Evolutionary conservation across 441 rosid species (phyloP).

Genomic region (Omphalea diandra): DNA sequence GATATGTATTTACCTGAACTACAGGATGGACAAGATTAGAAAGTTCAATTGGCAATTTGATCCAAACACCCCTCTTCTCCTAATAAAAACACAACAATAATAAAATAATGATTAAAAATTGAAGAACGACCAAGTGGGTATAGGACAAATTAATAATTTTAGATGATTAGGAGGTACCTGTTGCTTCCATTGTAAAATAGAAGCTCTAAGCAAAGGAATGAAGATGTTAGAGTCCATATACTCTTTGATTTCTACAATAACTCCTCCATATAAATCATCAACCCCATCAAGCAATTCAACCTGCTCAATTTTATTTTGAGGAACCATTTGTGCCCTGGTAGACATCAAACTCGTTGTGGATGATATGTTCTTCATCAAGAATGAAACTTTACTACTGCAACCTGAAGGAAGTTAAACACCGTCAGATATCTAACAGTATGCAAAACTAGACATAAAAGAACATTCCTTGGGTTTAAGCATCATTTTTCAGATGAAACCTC

Average conservation of each 20-base stretch:
- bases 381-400: background rate
- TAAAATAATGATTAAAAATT: conserved; percentile 1
- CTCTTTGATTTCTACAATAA: conserved; percentile 26
- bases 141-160: background rate
- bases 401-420: too few relatives aligned
- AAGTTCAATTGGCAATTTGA: conserved; percentile 42
- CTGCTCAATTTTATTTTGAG: conserved; percentile 22
- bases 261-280: conserved; percentile 37
- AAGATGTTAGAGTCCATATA: conserved; percentile 27
- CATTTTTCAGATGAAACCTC: too few relatives aligned
- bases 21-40: conserved; percentile 57
- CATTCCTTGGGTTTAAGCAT: too few relatives aligned
- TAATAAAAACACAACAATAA: conserved; percentile 10
- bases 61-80: conserved; percentile 66
- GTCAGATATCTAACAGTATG: too few relatives aligned
- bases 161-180: conserved; percentile 27
- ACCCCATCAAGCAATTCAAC: conserved; percentile 26
- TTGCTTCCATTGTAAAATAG: conserved; percentile 36
- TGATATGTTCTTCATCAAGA: conserved; percentile 19
- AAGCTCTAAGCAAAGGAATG: conserved; percentile 35
- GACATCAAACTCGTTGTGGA: conserved; percentile 19
- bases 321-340: background rate
- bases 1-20: conserved; percentile 41
- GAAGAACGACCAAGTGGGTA: background rate
- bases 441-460: too few relatives aligned